These are phyloP conservation scores for Aspergillus terreus DNA, from an alignment of 2,329 filamentous ascomycete species.

Conservation along the genomic window DNA sequence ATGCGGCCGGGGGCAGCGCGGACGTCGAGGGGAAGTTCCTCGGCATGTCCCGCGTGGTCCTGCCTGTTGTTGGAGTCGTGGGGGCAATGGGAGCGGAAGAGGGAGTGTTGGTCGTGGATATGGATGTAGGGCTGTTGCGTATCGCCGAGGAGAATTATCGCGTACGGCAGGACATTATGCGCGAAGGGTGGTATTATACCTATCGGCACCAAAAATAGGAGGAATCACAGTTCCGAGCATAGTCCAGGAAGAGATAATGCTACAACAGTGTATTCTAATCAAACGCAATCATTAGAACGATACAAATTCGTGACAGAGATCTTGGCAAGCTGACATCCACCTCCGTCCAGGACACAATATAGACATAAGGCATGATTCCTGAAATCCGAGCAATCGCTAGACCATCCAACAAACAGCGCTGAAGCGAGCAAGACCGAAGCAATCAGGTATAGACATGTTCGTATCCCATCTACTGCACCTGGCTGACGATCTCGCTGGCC, in stretches of 20 bases:
- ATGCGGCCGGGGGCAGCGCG: slow-evolving; percentile 44
- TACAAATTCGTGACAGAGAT: slow-evolving; percentile 22
- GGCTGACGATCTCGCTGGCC: slow-evolving; percentile 93
- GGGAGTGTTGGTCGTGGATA: slow-evolving; percentile 60
- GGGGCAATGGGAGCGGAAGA: slow-evolving; percentile 59
- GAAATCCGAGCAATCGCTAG: background rate
- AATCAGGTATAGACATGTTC: slow-evolving; percentile 5
- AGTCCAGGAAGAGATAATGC: background rate
- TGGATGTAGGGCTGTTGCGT: slow-evolving; percentile 53
- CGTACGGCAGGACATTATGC: slow-evolving; percentile 27
- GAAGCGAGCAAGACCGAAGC: slow-evolving; percentile 10
- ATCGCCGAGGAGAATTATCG: slow-evolving; percentile 44
- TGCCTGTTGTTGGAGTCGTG: slow-evolving; percentile 54
- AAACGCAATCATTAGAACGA: slow-evolving; percentile 20
- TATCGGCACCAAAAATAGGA: background rate
- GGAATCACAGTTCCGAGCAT: too few species aligned
- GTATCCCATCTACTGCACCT: slow-evolving; percentile 53
- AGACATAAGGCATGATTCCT: background rate
- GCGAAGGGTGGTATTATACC: slow-evolving; percentile 8
- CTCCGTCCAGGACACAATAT: background rate
- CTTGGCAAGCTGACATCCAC: slow-evolving; percentile 14
- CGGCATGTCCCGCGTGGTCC: slow-evolving; percentile 54
- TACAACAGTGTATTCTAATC: slow-evolving; percentile 1
- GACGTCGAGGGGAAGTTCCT: slow-evolving; percentile 44
- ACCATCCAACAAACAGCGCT: slow-evolving; percentile 1